phyloP scores from a whole-genome alignment of 1,139 yeast genomes.

The Candida smagusa region DNA sequence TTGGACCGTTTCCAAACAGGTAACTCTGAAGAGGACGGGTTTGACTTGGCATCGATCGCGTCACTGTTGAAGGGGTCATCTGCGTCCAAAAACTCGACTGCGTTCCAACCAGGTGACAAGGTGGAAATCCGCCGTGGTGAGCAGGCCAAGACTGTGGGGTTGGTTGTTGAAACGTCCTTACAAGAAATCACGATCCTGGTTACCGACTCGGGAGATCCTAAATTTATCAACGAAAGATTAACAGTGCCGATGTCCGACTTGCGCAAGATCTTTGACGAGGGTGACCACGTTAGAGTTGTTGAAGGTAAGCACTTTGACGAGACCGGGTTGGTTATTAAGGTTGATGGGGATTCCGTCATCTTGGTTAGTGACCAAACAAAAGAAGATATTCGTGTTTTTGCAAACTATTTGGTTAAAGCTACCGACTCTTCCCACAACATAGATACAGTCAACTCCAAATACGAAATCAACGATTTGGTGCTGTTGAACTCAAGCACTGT shows the following conservation, averaged over 20 bases:
- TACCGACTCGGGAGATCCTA: slow-evolving; percentile 50
- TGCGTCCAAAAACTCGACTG: slow-evolving; percentile 31
- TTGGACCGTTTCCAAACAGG: slow-evolving; percentile 78
- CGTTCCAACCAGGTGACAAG: slow-evolving; percentile 90
- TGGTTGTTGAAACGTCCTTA: slow-evolving; percentile 63
- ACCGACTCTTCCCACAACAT: slow-evolving; percentile 58
- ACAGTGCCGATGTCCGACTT: slow-evolving; percentile 75
- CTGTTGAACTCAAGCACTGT: slow-evolving; percentile 83
- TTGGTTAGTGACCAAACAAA: slow-evolving; percentile 85
- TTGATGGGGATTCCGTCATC: slow-evolving; percentile 82
- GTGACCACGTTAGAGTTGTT: slow-evolving; percentile 93
- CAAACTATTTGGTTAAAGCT: slow-evolving; percentile 80
- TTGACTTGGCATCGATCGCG: slow-evolving; percentile 83
- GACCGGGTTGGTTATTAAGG: slow-evolving; percentile 87
- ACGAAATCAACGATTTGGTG: slow-evolving; percentile 85
- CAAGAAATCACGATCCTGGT: slow-evolving; percentile 62
- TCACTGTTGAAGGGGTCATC: slow-evolving; percentile 69
- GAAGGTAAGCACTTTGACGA: slow-evolving; percentile 92
- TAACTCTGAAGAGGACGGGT: slow-evolving; percentile 64
- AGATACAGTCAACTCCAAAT: slow-evolving; percentile 54
- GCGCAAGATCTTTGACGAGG: slow-evolving; percentile 81
- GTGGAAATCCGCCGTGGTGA: slow-evolving; percentile 93
- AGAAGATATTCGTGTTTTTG: slow-evolving; percentile 86
- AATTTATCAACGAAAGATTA: slow-evolving; percentile 47
- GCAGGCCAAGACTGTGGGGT: slow-evolving; percentile 85